Evolutionary conservation across 1,284 basidiomycete species (phyloP), one percentile per base, ranked within the genome.

Genomic region (Ceratobasidium sp.): DNA sequence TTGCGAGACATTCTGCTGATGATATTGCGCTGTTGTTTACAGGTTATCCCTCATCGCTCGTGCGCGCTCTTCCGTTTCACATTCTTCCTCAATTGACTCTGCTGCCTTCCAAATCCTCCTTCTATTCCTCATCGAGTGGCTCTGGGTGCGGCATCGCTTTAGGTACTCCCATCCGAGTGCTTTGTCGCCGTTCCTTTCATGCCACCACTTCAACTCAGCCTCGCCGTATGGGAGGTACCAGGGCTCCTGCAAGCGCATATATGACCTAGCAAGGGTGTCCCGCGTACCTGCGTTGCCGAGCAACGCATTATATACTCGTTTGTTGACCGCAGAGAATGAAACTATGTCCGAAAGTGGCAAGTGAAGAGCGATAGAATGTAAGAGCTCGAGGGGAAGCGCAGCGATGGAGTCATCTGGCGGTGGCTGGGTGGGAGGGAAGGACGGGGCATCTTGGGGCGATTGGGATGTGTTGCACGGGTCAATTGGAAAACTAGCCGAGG

Each of bases 121-220:
- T 20, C 74, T 35, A 54, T 76, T 76, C 30, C 64, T 76, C 74
- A 76, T 66, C 30, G 74, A 76, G 27, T 67, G 64, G 54, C 74
- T 76, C 12, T 57, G 14, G 38, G 38, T 27, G 50, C 18, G 59
- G 48, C 62, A 66, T 59, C 52, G 18, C 27, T 35, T 76, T 18
- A 76, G 41, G 30, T 76, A 66, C 8, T 66, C 74, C 74, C 74
- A 67, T 7, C 74, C 74, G 59, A 76, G 62, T 4, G 52, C 64
- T 18, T 55, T 23, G 35, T 76, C 74, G 1, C 74, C 62, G n/a
- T 67, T 27, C 7, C 59, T 48, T 7, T 66, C 74, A 8, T 59
- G 35, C 74, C 62, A 76, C 64, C 74, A 66, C 14, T 57, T 55
- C 2, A 57, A n/a, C 52, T 76, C 62, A 5, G 38, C 62, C 54